Conservation (phyloP, 1,284 basidiomycete genomes). For the Cryptococcus sp. region DNA sequence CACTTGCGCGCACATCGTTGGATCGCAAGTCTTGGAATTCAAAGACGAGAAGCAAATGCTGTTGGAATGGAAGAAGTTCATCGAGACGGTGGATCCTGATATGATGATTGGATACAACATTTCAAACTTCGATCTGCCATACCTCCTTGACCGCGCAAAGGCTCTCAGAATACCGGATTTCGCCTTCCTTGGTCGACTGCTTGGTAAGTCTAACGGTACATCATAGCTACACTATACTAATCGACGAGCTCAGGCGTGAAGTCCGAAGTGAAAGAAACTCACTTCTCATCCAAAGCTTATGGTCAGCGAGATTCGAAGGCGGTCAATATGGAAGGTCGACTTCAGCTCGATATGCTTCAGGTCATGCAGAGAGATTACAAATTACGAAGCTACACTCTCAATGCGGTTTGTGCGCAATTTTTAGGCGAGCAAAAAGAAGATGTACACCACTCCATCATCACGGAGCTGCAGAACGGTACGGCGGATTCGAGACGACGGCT, state of each 20-base stretch:
- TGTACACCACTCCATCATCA: conserved; percentile 95
- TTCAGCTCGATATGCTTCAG: conserved; percentile 90
- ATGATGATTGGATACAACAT: conserved; percentile 94
- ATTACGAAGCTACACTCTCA: conserved; percentile 89
- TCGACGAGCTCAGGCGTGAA: conserved; percentile 60
- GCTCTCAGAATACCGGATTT: conserved; percentile 72
- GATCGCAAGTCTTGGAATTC: conserved; percentile 88
- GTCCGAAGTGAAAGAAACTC: conserved; percentile 81
- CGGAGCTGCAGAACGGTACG: conserved; percentile 91
- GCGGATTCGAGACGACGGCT: conserved; percentile 83
- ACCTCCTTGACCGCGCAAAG: conserved; percentile 84
- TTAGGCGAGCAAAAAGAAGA: conserved; percentile 96
- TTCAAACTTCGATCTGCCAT: conserved; percentile 88
- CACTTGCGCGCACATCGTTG: conserved; percentile 87
- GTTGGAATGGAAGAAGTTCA: conserved; percentile 77
- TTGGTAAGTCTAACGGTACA: conserved; percentile 58
- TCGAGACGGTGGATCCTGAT: conserved; percentile 85
- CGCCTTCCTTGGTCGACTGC: conserved; percentile 74
- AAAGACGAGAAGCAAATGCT: conserved; percentile 73
- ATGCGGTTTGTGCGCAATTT: conserved; percentile 93
- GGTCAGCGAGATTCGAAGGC: conserved; percentile 94
- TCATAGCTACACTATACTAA: not conserved
- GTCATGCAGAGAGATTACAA: conserved; percentile 98
- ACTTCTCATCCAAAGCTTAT: conserved; percentile 94
- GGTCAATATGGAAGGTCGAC: conserved; percentile 79